phyloP scores from a whole-genome alignment of 2,329 filamentous ascomycete genomes.

The Pseudocercospora fijiensis region DNA sequence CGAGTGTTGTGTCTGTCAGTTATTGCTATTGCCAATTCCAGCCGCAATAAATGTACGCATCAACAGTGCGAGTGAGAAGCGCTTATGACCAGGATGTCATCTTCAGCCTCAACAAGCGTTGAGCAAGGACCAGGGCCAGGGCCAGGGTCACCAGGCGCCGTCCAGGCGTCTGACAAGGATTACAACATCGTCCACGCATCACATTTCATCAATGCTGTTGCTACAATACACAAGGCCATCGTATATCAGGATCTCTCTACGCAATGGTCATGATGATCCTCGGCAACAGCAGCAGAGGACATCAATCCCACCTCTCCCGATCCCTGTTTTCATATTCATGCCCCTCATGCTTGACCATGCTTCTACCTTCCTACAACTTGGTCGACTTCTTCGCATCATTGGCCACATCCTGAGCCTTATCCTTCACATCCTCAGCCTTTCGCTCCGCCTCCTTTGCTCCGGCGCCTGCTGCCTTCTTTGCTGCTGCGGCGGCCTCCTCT shows the following conservation, averaged over 20 bases:
- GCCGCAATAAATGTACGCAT: not conserved
- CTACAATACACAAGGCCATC: not conserved
- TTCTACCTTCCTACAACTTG: constrained; percentile 14
- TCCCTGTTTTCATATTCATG: not conserved
- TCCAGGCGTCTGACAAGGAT: not conserved
- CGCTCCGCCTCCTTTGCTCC: constrained; percentile 42
- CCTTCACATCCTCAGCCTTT: constrained; percentile 42
- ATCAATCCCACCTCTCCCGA: constrained; percentile 1
- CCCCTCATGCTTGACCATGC: not conserved
- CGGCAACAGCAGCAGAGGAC: not conserved
- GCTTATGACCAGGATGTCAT: not conserved
- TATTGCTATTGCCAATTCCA: not conserved
- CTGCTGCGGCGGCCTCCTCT: constrained; percentile 54
- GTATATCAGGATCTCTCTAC: not conserved
- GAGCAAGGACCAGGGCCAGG: not conserved
- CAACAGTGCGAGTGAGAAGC: too few relatives aligned
- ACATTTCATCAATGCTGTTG: not conserved
- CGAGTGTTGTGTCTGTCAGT: not conserved
- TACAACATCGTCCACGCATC: not conserved
- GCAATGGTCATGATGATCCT: not conserved
- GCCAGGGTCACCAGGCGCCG: too few relatives aligned
- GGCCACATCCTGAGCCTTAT: constrained; percentile 34
- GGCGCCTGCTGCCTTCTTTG: constrained; percentile 41
- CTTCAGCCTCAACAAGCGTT: not conserved
- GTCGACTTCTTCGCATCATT: constrained; percentile 23